Base-by-base conservation (phyloP, 176 grass and related monocot species). In the Carex parvula region DNA sequence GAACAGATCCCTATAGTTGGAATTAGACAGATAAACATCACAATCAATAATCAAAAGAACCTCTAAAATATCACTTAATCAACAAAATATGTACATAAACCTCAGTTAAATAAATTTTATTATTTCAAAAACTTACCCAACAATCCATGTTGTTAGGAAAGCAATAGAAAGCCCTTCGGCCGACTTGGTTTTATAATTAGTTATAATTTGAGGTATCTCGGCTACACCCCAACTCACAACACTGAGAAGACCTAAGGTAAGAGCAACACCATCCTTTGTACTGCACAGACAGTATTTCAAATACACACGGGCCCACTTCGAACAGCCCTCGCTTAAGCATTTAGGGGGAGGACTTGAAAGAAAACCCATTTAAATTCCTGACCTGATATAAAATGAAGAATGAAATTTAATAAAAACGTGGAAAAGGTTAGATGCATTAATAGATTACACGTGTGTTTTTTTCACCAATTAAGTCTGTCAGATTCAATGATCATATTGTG, bases 161-260 rank as follows among this genome's bases (percentile, higher is more conserved):
- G 91, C 91, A 48, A 92, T 8, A 6, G 97, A 99, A 65, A 99
- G 85, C 16, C 97, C 97, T 82, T 99, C 93, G 0, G 91, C 95
- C 22, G 97, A 95, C 75, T 99, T 99, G 26, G 88, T 87, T 17
- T 83, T 90, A 84, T 90, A 86, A 86, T 92, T 95, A 3, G 97
- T 95, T 10, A 95, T 84, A 32, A 99, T 99, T 77, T 99, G 97
- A 18, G 97, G 97, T 75, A 96, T 87, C 85, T 99, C 97, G 0
- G 97, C 87, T 16, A 95, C 20, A 24, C 91, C 90, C 97, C 97
- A 99, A 85, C 97, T 95, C 20, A 94, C n/a, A 58, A 99, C 84
- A 86, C 97, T 99, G 18, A 84, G 30, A 61, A 91, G 46, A 41
- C 97, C 97, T 72, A 99, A 90, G 8, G 78, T 60, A 21, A 99